phyloP scores from a whole-genome alignment of 768 basidiomycete genomes.

The Gelatoporia subvermispora region DNA sequence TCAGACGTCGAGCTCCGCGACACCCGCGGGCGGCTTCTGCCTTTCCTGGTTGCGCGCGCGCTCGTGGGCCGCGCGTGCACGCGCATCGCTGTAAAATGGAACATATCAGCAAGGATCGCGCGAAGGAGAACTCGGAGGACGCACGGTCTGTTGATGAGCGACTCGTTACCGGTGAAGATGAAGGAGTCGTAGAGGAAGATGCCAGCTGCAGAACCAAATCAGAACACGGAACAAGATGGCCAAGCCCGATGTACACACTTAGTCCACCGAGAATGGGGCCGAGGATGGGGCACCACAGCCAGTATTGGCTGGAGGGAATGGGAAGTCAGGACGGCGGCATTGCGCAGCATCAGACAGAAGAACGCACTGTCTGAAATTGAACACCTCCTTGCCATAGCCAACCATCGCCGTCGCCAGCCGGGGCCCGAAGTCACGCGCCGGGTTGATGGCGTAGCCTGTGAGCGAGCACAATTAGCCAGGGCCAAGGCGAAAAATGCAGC shows the following conservation, averaged over 20 bases:
- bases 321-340: conserved; percentile 6
- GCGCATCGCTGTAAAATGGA: conserved; percentile 5
- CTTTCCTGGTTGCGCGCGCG: conserved; percentile 12
- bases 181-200: conserved; percentile 54
- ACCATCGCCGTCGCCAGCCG: conserved; percentile 66
- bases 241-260: conserved; percentile 8
- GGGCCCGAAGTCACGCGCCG: conserved; percentile 70
- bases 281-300: conserved; percentile 66
- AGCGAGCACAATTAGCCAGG: not conserved
- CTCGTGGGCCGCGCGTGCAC: conserved; percentile 12
- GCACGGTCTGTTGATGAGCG: conserved; percentile 50
- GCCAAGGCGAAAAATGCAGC: not conserved
- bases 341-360: not conserved
- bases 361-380: conserved; percentile 38
- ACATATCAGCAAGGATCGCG: not conserved
- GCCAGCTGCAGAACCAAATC: conserved; percentile 27
- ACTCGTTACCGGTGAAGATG: conserved; percentile 53
- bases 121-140: conserved; percentile 10
- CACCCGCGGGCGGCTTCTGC: conserved; percentile 12
- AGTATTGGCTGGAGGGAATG: conserved; percentile 54
- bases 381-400: conserved; percentile 57
- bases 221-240: not conserved
- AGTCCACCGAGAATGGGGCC: conserved; percentile 58
- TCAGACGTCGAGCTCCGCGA: not conserved
- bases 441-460: conserved; percentile 58